Percentiles rank a stretch among this genome's conserved stretches.
These are phyloP conservation scores for Saccharomyces uvarum DNA, from an alignment of 1,139 yeast genomes.

Conservation along the genomic window DNA sequence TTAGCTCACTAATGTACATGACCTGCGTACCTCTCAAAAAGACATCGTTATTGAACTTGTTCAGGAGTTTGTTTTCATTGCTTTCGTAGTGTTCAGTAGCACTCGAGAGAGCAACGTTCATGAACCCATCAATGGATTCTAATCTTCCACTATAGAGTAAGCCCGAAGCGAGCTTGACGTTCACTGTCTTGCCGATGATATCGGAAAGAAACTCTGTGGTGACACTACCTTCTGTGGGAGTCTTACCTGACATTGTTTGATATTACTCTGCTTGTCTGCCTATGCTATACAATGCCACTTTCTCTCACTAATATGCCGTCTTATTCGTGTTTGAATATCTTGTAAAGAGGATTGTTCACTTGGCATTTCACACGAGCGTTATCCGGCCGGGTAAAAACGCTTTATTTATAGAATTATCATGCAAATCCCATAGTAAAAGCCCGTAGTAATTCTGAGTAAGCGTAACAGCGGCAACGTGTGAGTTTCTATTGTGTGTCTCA, in stretches of 20 bases:
- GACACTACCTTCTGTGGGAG: slow-evolving; percentile 10
- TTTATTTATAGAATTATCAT: not conserved
- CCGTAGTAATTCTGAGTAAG: too few species aligned
- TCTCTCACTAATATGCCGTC: not conserved
- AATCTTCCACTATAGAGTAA: slow-evolving; percentile 69
- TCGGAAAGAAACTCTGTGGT: slow-evolving; percentile 76
- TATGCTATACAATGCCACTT: too few species aligned
- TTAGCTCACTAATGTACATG: slow-evolving; percentile 39
- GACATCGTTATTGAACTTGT: slow-evolving; percentile 71
- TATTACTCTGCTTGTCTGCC: not conserved
- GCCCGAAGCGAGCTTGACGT: slow-evolving; percentile 81
- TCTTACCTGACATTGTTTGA: slow-evolving; percentile 6
- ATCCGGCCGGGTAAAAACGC: not conserved
- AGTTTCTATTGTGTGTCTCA: not conserved
- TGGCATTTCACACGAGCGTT: not conserved
- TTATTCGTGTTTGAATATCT: not conserved
- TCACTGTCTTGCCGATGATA: slow-evolving; percentile 71
- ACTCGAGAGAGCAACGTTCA: slow-evolving; percentile 84
- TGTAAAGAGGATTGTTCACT: not conserved
- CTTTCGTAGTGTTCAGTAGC: slow-evolving; percentile 50
- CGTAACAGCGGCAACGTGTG: not conserved
- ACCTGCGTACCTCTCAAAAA: slow-evolving; percentile 94
- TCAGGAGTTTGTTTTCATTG: slow-evolving; percentile 46
- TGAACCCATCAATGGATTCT: slow-evolving; percentile 91
- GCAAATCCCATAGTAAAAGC: not conserved